Percentiles rank a stretch among this genome's conserved stretches.
These are phyloP conservation scores for Isoetes taiwanensis DNA, from an alignment of 75 land plant genomes.

Conservation along the genomic window DNA sequence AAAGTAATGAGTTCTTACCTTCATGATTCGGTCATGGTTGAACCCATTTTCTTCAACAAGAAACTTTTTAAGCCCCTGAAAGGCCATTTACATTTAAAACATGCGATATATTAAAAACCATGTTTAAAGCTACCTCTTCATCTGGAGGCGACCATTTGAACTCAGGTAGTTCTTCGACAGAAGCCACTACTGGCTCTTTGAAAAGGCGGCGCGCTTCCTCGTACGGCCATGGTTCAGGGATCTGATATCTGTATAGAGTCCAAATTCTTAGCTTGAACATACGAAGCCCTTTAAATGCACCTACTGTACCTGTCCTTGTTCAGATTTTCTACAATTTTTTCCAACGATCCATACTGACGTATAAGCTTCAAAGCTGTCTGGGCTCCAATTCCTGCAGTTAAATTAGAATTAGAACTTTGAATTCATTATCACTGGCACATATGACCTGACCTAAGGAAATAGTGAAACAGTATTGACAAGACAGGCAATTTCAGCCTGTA, in stretches of 20 bases:
- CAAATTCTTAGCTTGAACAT: not conserved
- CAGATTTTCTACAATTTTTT: slow-evolving; percentile 64
- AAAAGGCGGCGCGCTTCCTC: slow-evolving; percentile 79
- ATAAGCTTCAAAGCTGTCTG: slow-evolving; percentile 88
- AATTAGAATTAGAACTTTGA: not conserved
- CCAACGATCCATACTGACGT: slow-evolving; percentile 83
- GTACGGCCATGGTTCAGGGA: slow-evolving; percentile 89
- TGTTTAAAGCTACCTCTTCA: slow-evolving; percentile 57
- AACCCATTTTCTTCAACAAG: slow-evolving; percentile 94
- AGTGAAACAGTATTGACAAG: too few relatives aligned
- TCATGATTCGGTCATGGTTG: slow-evolving; percentile 72
- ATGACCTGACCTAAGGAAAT: too few relatives aligned
- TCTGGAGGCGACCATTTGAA: slow-evolving; percentile 83
- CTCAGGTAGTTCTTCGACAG: slow-evolving; percentile 36
- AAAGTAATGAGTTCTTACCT: slow-evolving; percentile 38
- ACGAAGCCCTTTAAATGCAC: not conserved
- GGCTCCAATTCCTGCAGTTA: slow-evolving; percentile 59
- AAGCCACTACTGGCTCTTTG: slow-evolving; percentile 63
- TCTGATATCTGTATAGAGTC: slow-evolving; percentile 41
- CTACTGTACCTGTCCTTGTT: slow-evolving; percentile 65
- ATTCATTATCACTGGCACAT: too few relatives aligned
- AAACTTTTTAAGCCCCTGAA: slow-evolving; percentile 60
- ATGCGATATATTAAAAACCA: not conserved
- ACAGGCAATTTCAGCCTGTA: too few relatives aligned
- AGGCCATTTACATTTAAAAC: not conserved